Percentiles rank a stretch among this genome's conserved stretches.
These are phyloP conservation scores for Afroboletus lepidellus DNA, from an alignment of 1,284 basidiomycete genomes.

Conservation along the genomic window DNA sequence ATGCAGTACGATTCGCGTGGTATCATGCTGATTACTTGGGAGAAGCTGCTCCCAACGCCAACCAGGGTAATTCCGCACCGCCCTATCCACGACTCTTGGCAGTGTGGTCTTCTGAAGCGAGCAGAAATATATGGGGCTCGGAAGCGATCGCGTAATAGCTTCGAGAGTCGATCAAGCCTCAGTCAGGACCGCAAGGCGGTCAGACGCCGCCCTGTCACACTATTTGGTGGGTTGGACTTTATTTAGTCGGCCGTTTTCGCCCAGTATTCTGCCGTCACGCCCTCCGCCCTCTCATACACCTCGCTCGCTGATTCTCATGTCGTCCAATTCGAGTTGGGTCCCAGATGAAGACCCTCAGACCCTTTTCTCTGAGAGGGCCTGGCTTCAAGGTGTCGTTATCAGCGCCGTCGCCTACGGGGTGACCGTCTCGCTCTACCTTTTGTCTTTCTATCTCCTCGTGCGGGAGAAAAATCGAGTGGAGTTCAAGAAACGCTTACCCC, in stretches of 20 bases:
- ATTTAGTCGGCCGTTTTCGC: background rate
- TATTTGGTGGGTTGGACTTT: background rate
- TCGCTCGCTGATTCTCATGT: slow-evolving; percentile 4
- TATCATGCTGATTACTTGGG: no score
- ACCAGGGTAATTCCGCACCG: no score
- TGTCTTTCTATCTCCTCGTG: slow-evolving; percentile 15
- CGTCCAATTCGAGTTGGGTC: slow-evolving; percentile 18
- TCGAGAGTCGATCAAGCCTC: no score
- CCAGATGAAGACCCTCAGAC: slow-evolving; percentile 11
- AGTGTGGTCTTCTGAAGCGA: no score
- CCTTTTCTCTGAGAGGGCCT: slow-evolving; percentile 17
- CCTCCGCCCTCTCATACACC: background rate
- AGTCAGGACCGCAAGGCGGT: background rate
- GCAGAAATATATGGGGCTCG: no score
- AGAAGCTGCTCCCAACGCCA: no score
- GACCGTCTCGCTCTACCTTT: slow-evolving; percentile 7
- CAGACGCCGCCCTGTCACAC: background rate
- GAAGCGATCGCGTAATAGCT: no score
- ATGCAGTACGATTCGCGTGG: no score
- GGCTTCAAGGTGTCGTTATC: slow-evolving; percentile 20
- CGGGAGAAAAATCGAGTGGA: background rate
- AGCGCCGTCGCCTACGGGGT: slow-evolving; percentile 16
- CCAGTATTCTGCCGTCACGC: background rate
- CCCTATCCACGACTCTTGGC: no score
- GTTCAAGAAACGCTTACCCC: slow-evolving; percentile 4